Conservation (phyloP, 371 early-diverging fungal species). For the Lichtheimia hyalospora region DNA sequence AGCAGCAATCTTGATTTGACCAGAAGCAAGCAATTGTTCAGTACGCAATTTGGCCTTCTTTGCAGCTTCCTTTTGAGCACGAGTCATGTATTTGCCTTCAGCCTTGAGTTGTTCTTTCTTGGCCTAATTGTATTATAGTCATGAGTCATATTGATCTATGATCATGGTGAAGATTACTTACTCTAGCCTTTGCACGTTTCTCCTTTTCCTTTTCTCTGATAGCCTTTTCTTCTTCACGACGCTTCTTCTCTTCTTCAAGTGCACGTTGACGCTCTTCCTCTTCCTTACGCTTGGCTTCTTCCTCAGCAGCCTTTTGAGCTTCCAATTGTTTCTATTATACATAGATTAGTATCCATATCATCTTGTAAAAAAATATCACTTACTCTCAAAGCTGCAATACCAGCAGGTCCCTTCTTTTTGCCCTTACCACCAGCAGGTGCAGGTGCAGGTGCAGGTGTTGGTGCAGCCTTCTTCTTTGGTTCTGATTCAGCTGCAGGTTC, state of each 20-base stretch:
- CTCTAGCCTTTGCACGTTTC: conserved; percentile 26
- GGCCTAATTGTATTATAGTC: conserved; percentile 31
- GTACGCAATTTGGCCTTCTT: conserved; percentile 71
- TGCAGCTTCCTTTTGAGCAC: conserved; percentile 90
- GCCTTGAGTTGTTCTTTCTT: conserved; percentile 89
- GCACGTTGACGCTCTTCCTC: conserved; percentile 41
- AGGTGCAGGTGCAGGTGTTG: conserved; percentile 25
- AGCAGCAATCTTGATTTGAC: conserved; percentile 77
- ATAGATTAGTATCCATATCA: too few relatives aligned
- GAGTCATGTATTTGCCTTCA: conserved; percentile 91
- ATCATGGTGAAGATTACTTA: background rate
- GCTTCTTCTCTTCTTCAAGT: conserved; percentile 54
- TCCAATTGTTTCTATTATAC: conserved; percentile 58
- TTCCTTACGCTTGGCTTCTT: conserved; percentile 37
- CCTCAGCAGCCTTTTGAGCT: conserved; percentile 53
- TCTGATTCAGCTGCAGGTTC: conserved; percentile 43
- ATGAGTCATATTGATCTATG: background rate
- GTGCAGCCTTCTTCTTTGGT: conserved; percentile 23
- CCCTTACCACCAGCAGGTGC: conserved; percentile 28
- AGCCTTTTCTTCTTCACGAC: conserved; percentile 45
- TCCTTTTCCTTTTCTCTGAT: conserved; percentile 30
- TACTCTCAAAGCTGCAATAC: conserved; percentile 53
- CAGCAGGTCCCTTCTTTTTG: conserved; percentile 45
- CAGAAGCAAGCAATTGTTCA: conserved; percentile 79
- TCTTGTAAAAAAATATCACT: conserved; percentile 8